These are phyloP conservation scores for Fusarium tjaetaba DNA, from an alignment of 2,329 filamentous ascomycete species.

Conservation along the genomic window DNA sequence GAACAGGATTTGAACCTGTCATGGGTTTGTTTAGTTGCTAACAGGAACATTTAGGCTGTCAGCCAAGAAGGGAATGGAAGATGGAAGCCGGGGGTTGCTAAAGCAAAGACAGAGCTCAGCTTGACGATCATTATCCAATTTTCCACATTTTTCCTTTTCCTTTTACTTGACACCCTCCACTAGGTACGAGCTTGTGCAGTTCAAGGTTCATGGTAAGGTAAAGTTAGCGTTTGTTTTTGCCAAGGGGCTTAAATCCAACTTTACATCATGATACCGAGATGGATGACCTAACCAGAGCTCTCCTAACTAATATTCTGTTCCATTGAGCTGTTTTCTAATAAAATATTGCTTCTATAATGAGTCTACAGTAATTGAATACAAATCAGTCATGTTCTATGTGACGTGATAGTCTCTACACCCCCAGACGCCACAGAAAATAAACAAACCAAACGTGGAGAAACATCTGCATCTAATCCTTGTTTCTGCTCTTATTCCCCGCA, in stretches of 20 bases:
- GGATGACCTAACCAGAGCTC: background rate
- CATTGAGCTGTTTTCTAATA: background rate
- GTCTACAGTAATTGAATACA: background rate
- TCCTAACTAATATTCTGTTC: background rate
- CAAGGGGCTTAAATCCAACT: slow-evolving; percentile 2
- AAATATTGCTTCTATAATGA: background rate
- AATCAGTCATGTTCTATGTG: slow-evolving; percentile 11
- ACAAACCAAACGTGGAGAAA: slow-evolving; percentile 33
- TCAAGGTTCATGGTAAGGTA: slow-evolving; percentile 1
- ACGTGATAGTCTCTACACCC: slow-evolving; percentile 23
- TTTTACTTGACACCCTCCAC: background rate
- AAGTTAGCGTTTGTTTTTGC: background rate
- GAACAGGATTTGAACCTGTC: slow-evolving; percentile 26
- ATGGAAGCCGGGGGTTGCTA: slow-evolving; percentile 13
- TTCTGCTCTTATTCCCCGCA: slow-evolving; percentile 31
- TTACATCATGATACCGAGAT: slow-evolving; percentile 15
- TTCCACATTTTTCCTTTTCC: background rate
- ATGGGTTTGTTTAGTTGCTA: background rate
- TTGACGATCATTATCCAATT: slow-evolving; percentile 21
- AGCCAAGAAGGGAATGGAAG: slow-evolving; percentile 15
- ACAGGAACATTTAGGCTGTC: background rate
- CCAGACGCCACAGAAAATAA: slow-evolving; percentile 30
- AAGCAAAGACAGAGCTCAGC: slow-evolving; percentile 3
- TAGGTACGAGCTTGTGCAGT: background rate
- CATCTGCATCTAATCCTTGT: slow-evolving; percentile 19